Base-by-base conservation (phyloP, 177 flowering plant genomes). In the Vitis hybrid region DNA sequence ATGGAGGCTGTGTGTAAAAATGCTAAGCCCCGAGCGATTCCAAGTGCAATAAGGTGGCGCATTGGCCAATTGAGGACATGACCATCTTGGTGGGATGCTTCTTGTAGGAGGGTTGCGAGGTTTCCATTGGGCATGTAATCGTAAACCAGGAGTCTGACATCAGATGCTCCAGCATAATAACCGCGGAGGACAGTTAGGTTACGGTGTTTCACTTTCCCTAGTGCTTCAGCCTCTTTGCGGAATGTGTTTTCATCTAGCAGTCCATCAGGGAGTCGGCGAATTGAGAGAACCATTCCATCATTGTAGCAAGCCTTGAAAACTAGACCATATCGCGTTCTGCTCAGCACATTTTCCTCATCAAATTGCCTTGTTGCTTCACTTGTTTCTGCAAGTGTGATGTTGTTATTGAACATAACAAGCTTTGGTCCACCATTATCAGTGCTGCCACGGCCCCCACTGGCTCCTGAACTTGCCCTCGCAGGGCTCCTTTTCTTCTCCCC, bases 51-150 rank as follows among this genome's bases (percentile, higher is more conserved):
- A 44, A 88, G 77, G 72, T 88, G 90, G 52, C 94, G 84, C 94
- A 88, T 89, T 31, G 91, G 91, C 94, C 94, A 89, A 52, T 88
- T 89, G 4, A 89, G 81, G 31, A 87, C 89, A 70, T 88, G 88
- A 14, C 94, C 94, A 31, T 85, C 94, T 71, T 86, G 88, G 75
- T 88, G 91, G 1, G 89, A 82, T 22, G 93, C 91, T 75, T 86
- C 94, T 79, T 88, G 90, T 15, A 87, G 81, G 7, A 89, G 81
- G 1, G 90, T 86, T 1, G 83, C 87, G 1, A 89, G 75, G 72
- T 86, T 87, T 63, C 94, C 94, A 68, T 89, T 89, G 22, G 94
- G 93, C 93, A 89, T 89, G 87, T 89, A 89, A 59, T 89, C 93
- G 64, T 81, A 86, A 7, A 86, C 83, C 1, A 87, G 79, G 5